These are phyloP conservation scores for Cardamine chenopodiifolia DNA, from an alignment of 345 rosid species.

Conservation along the genomic window DNA sequence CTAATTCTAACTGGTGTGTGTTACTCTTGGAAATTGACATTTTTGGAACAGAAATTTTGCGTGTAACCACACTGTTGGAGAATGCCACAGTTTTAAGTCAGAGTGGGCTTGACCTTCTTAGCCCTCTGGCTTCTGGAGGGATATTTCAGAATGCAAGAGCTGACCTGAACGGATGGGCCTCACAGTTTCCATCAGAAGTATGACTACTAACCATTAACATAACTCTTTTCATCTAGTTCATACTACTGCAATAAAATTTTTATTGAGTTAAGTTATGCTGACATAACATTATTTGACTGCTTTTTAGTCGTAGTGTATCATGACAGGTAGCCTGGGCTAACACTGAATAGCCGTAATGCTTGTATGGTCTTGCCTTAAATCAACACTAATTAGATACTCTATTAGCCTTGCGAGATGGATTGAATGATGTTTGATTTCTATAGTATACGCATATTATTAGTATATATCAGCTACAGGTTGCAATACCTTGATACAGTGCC, in stretches of 20 bases:
- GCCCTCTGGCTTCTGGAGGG: conserved; percentile 93
- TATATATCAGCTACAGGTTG: conserved; percentile 32
- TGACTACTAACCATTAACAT: conserved; percentile 98
- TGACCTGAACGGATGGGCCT: conserved; percentile 88
- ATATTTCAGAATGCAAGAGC: conserved; percentile 91
- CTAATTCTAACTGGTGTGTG: conserved; percentile 91
- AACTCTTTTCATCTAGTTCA: conserved; percentile 74
- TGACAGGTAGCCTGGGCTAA: conserved; percentile 59
- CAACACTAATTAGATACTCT: conserved; percentile 32
- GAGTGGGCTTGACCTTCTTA: conserved; percentile 94
- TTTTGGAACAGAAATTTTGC: conserved; percentile 98
- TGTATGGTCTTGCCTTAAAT: conserved; percentile 18
- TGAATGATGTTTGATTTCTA: conserved; percentile 9
- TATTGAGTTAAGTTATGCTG: conserved; percentile 56
- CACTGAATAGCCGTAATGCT: conserved; percentile 22
- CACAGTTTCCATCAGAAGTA: conserved; percentile 99
- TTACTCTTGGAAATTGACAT: conserved; percentile 96
- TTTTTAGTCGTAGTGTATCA: conserved; percentile 41
- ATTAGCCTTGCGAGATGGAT: background rate
- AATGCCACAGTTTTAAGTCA: conserved; percentile 98
- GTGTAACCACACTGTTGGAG: conserved; percentile 98
- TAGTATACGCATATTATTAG: conserved; percentile 11
- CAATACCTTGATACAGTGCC: conserved; percentile 16
- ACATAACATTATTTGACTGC: conserved; percentile 56
- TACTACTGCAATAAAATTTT: conserved; percentile 53